phyloP scores from a whole-genome alignment of 768 basidiomycete species.

The Mycena galericulata region DNA sequence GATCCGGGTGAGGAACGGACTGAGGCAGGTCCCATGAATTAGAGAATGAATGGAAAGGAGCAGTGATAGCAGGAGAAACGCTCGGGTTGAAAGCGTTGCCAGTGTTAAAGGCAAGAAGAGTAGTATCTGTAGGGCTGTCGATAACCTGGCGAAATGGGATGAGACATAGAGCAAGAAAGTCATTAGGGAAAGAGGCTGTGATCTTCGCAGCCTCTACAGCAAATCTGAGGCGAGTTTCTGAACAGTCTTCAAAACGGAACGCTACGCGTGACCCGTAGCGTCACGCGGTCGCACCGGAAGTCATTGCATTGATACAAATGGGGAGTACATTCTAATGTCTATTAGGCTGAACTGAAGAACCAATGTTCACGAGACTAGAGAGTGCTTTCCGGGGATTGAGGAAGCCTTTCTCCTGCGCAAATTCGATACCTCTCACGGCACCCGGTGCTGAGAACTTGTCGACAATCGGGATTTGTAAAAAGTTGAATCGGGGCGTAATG shows the following conservation, averaged over 20 bases:
- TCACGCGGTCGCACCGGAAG: too few species aligned
- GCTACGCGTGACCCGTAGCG: too few species aligned
- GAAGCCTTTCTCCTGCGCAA: conserved; percentile 87
- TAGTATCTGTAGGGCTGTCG: conserved; percentile 83
- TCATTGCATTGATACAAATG: too few species aligned
- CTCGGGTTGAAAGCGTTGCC: conserved; percentile 82
- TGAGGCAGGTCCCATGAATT: conserved; percentile 83
- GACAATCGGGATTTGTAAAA: conserved; percentile 93
- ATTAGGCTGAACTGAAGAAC: neutral
- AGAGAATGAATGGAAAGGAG: conserved; percentile 81
- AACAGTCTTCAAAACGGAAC: too few species aligned
- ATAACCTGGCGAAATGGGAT: conserved; percentile 60
- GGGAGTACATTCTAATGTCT: neutral
- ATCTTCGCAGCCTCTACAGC: too few species aligned
- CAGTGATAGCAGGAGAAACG: conserved; percentile 85
- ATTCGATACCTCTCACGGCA: conserved; percentile 78
- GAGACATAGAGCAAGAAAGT: conserved; percentile 26
- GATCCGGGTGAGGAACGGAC: conserved; percentile 59
- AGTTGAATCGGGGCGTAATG: conserved; percentile 95
- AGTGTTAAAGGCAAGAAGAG: conserved; percentile 88
- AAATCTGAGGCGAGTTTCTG: too few species aligned
- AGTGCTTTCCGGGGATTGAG: conserved; percentile 64
- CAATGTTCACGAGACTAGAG: conserved; percentile 20
- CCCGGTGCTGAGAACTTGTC: conserved; percentile 92
- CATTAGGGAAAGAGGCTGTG: neutral